Evolutionary conservation across 129 eudicot species (phyloP).

Genomic region (Arctium minus): DNA sequence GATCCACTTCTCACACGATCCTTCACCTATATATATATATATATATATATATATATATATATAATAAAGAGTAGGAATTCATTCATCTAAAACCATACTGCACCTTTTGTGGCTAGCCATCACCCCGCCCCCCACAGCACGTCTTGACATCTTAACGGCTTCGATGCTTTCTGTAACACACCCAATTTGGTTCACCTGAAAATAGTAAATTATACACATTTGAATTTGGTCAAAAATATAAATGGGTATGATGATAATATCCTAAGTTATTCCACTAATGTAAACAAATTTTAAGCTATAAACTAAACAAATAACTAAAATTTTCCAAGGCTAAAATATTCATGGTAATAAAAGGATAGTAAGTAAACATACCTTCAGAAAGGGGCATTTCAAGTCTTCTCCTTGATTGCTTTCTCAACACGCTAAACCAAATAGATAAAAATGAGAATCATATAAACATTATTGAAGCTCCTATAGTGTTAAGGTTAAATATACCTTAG

Average conservation of each 20-base stretch:
- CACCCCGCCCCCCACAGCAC: constrained; percentile 44
- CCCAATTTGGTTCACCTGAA: too few species aligned
- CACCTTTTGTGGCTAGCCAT: constrained; percentile 54
- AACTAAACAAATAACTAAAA: too few species aligned
- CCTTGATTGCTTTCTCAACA: constrained; percentile 40
- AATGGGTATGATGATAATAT: too few species aligned
- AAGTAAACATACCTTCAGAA: constrained; percentile 25
- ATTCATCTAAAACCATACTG: not conserved
- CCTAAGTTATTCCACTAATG: too few species aligned
- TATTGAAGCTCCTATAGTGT: not conserved
- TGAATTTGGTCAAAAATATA: too few species aligned
- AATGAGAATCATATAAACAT: not conserved
- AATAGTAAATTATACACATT: too few species aligned
- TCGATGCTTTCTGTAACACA: too few species aligned
- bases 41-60: not conserved
- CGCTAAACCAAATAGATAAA: constrained; percentile 17
- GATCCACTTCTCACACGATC: too few species aligned
- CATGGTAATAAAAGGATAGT: not conserved
- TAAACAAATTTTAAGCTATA: too few species aligned
- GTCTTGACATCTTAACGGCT: constrained; percentile 42
- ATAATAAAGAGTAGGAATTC: not conserved
- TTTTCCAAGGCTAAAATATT: not conserved
- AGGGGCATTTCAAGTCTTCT: too few species aligned
- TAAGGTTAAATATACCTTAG: constrained; percentile 20
- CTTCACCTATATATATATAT: not conserved